Percentiles rank a stretch among this genome's conserved stretches.
phyloP scores from a whole-genome alignment of 2,329 filamentous ascomycete species.

The Tolypocladium tundrense region DNA sequence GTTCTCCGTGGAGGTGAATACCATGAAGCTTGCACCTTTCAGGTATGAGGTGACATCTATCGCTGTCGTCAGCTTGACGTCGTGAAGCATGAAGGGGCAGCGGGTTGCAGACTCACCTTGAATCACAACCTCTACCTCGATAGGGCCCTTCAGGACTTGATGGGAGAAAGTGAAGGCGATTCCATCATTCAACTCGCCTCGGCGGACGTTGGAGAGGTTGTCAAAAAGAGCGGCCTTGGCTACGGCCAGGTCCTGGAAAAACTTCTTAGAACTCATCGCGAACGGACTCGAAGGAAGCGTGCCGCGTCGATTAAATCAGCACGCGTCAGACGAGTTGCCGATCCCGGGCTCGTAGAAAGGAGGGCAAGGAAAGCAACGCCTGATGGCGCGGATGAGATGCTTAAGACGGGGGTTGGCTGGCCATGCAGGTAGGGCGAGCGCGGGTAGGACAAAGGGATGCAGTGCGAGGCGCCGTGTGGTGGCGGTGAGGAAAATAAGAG shows the following conservation, averaged over 20 bases:
- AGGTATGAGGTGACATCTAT: conserved; percentile 28
- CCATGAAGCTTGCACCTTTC: conserved; percentile 25
- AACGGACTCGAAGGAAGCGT: background rate
- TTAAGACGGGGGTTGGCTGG: too few species aligned
- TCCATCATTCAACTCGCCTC: conserved; percentile 62
- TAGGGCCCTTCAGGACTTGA: conserved; percentile 9
- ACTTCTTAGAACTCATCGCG: conserved; percentile 56
- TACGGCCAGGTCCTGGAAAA: conserved; percentile 45
- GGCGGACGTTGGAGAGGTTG: conserved; percentile 42
- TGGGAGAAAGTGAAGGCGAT: conserved; percentile 49
- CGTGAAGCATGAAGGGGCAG: background rate
- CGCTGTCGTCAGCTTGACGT: background rate
- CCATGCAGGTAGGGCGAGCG: too few species aligned
- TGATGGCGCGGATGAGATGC: too few species aligned
- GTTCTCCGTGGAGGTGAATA: conserved; percentile 30
- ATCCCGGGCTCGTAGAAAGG: too few species aligned
- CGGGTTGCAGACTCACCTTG: conserved; percentile 16
- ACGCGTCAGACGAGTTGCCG: too few species aligned
- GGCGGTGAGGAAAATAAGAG: too few species aligned
- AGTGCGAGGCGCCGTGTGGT: too few species aligned
- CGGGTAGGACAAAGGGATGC: too few species aligned
- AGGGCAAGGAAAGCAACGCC: too few species aligned
- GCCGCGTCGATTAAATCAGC: background rate
- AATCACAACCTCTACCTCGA: conserved; percentile 27
- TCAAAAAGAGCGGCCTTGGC: conserved; percentile 27